Percentiles rank a stretch among this genome's conserved stretches.
phyloP scores from a whole-genome alignment of 75 land plant genomes.

The Pinus albicaulis region DNA sequence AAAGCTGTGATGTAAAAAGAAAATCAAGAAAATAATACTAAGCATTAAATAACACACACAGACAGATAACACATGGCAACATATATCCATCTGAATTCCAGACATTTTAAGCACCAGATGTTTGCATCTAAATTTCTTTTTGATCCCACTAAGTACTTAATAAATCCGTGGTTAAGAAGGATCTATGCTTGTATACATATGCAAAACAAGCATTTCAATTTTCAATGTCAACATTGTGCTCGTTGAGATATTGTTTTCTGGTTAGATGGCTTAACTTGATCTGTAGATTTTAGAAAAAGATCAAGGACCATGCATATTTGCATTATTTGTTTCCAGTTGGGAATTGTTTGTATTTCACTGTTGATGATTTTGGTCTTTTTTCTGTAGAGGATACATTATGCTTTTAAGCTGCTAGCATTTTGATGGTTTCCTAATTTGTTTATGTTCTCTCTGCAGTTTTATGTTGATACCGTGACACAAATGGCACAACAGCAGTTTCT shows the following conservation, averaged over 20 bases:
- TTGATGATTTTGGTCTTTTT: background rate
- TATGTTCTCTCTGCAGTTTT: constrained; percentile 54
- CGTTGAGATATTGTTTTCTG: background rate
- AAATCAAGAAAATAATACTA: no score
- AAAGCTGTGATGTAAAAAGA: no score
- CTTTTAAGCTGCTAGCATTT: background rate
- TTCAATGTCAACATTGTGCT: background rate
- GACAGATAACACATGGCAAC: no score
- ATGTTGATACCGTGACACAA: constrained; percentile 77
- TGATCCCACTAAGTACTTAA: no score
- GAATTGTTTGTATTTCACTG: background rate
- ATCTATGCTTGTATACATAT: background rate
- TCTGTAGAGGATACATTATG: background rate
- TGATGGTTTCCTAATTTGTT: background rate
- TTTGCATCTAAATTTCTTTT: no score
- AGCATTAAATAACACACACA: no score
- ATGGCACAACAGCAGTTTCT: constrained; percentile 89
- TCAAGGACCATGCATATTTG: background rate
- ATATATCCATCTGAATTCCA: no score
- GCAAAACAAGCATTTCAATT: background rate
- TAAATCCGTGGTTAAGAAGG: no score
- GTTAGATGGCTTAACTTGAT: no score
- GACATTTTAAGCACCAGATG: no score
- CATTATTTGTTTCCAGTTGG: background rate
- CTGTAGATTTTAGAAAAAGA: background rate